These are phyloP conservation scores for Thelonectria rubi DNA, from an alignment of 2,329 filamentous ascomycete genomes.

Conservation along the genomic window DNA sequence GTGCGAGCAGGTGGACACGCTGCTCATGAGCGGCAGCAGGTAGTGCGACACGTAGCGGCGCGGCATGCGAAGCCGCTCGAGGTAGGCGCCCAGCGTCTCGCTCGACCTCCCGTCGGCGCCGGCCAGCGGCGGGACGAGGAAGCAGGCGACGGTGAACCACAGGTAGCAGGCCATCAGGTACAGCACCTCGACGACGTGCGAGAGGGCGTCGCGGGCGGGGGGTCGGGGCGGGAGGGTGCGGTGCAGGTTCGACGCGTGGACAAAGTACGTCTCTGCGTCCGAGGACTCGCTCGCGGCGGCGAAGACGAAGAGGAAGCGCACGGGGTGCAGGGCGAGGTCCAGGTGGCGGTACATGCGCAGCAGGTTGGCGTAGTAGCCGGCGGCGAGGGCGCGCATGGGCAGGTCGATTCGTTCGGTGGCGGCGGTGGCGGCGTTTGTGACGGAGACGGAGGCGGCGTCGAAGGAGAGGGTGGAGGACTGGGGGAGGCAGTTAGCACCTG, in stretches of 20 bases:
- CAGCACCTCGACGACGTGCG: constrained; percentile 54
- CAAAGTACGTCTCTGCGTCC: constrained; percentile 54
- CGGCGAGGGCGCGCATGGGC: constrained; percentile 50
- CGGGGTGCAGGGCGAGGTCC: constrained; percentile 57
- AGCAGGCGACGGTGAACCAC: constrained; percentile 64
- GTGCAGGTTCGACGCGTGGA: constrained; percentile 65
- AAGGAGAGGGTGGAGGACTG: constrained; percentile 43
- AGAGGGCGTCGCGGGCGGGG: constrained; percentile 47
- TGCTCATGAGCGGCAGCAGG: constrained; percentile 63
- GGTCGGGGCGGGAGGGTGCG: constrained; percentile 55
- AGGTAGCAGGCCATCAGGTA: constrained; percentile 58
- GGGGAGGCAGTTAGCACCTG: neutral
- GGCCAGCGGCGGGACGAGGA: constrained; percentile 52
- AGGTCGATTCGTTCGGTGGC: constrained; percentile 49
- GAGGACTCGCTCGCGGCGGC: constrained; percentile 35
- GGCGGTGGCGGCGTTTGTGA: constrained; percentile 45
- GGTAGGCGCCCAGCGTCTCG: constrained; percentile 60
- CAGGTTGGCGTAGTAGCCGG: constrained; percentile 63
- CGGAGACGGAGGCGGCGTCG: constrained; percentile 50
- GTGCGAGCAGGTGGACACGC: constrained; percentile 64
- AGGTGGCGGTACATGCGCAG: constrained; percentile 65
- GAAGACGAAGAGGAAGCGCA: constrained; percentile 64
- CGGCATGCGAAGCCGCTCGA: constrained; percentile 60
- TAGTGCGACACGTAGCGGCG: constrained; percentile 58
- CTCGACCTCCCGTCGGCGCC: constrained; percentile 52